These are phyloP conservation scores for Lactifluus volemus DNA, from an alignment of 768 basidiomycete species.

Conservation along the genomic window DNA sequence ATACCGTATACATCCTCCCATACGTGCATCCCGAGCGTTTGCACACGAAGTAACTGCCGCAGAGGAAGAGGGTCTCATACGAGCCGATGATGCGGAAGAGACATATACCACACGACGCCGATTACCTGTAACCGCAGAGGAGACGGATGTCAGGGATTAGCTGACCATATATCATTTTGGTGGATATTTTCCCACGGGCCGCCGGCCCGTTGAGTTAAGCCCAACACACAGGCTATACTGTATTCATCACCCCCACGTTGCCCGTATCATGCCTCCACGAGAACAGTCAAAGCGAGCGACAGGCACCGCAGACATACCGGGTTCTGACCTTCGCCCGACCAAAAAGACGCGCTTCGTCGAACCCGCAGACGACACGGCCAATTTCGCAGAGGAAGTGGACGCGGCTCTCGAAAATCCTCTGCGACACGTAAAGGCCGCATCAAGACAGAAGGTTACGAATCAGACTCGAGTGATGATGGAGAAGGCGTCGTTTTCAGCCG, in stretches of 20 bases:
- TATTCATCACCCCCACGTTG: not conserved
- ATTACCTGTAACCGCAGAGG: slow-evolving; percentile 13
- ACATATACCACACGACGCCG: slow-evolving; percentile 16
- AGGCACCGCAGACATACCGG: not conserved
- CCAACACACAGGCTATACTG: not conserved
- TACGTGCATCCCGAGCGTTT: slow-evolving; percentile 12
- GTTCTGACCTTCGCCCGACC: slow-evolving; percentile 25
- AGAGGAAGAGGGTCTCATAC: slow-evolving; percentile 24
- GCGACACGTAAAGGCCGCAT: slow-evolving; percentile 61
- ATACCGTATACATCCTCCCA: slow-evolving; percentile 47
- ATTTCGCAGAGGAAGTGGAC: slow-evolving; percentile 75
- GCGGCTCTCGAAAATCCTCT: slow-evolving; percentile 56
- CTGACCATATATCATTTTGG: not conserved
- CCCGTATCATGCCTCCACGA: slow-evolving; percentile 21
- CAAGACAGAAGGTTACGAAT: slow-evolving; percentile 84
- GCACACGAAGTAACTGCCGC: slow-evolving; percentile 21
- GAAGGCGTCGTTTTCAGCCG: slow-evolving; percentile 89
- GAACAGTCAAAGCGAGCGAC: slow-evolving; percentile 17
- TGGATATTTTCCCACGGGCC: not conserved
- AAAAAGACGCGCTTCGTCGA: slow-evolving; percentile 80
- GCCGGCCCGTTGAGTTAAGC: not conserved
- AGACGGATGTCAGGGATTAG: slow-evolving; percentile 7
- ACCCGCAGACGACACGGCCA: slow-evolving; percentile 62
- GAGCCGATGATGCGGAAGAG: slow-evolving; percentile 13
- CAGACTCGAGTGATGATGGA: slow-evolving; percentile 90